phyloP scores from a whole-genome alignment of 352 stramenopile genomes.

The Elongisporangium undulatum region DNA sequence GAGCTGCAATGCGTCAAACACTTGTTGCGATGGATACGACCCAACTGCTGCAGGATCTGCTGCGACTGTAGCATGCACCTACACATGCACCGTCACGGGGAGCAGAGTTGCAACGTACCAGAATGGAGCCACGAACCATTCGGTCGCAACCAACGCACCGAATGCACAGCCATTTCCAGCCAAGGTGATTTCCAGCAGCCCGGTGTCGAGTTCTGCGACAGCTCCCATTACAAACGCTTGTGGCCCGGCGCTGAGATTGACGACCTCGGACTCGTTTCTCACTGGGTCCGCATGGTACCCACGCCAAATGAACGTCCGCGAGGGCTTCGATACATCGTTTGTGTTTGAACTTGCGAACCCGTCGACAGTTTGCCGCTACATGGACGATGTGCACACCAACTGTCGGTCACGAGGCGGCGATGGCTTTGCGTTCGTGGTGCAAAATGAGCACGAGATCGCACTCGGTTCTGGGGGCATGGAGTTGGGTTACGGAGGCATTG shows the following conservation, averaged over 20 bases:
- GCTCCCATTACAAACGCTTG: constrained; percentile 43
- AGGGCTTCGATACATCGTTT: constrained; percentile 91
- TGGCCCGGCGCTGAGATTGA: constrained; percentile 76
- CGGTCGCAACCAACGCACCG: constrained; percentile 36
- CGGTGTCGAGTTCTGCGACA: constrained; percentile 7
- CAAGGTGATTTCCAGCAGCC: constrained; percentile 31
- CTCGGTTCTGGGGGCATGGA: constrained; percentile 67
- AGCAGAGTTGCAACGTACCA: constrained; percentile 25
- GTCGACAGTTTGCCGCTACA: constrained; percentile 75
- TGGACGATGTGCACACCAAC: constrained; percentile 85
- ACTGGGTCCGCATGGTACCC: constrained; percentile 90
- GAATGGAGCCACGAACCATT: constrained; percentile 29
- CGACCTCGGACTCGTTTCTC: constrained; percentile 59
- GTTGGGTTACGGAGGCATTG: constrained; percentile 85
- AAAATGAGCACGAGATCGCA: constrained; percentile 63
- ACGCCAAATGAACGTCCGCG: constrained; percentile 80
- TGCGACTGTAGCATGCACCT: constrained; percentile 21
- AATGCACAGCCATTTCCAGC: constrained; percentile 32
- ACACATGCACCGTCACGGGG: constrained; percentile 43
- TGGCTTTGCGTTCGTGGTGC: constrained; percentile 80
- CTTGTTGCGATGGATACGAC: constrained; percentile 82
- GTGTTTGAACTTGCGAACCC: constrained; percentile 81
- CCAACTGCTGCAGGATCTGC: constrained; percentile 1
- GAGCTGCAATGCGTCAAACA: constrained; percentile 87
- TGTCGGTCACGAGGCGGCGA: constrained; percentile 78